Evolutionary conservation across 495 filamentous ascomycete genomes (phyloP).

Genomic region (Aspergillus mulundensis): DNA sequence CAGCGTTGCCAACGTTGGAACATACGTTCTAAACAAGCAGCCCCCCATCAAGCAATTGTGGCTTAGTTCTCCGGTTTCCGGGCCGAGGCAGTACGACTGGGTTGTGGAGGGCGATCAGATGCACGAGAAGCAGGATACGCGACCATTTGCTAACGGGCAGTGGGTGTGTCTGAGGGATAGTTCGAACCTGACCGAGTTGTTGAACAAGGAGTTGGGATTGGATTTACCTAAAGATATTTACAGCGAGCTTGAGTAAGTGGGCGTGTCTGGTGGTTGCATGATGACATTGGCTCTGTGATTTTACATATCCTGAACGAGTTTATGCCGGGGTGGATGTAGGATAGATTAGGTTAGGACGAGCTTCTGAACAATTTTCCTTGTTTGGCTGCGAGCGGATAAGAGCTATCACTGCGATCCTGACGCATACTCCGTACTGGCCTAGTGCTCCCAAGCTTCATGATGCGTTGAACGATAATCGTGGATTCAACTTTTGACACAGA

Average conservation of each 20-base stretch:
- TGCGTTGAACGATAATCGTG: not conserved
- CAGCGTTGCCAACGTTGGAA: constrained; percentile 60
- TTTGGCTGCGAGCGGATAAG: not conserved
- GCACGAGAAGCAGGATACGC: constrained; percentile 69
- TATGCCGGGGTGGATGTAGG: not conserved
- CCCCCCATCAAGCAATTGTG: constrained; percentile 97
- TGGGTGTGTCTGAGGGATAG: constrained; percentile 90
- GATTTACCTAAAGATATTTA: constrained; percentile 41
- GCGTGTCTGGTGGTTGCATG: not conserved
- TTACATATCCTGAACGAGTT: not conserved
- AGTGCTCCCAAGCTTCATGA: too few species aligned
- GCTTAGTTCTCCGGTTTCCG: constrained; percentile 87
- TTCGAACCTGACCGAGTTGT: constrained; percentile 63
- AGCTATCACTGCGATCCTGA: not conserved
- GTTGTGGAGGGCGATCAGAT: constrained; percentile 65
- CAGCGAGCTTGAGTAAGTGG: constrained; percentile 15
- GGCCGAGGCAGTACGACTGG: constrained; percentile 91
- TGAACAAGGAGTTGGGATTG: constrained; percentile 62
- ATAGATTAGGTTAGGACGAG: not conserved
- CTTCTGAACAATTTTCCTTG: not conserved
- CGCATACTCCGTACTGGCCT: too few species aligned
- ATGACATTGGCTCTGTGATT: not conserved
- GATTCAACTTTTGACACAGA: too few species aligned
- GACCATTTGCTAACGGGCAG: constrained; percentile 44
- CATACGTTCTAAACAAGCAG: constrained; percentile 95